Conservation (phyloP, 2,329 filamentous ascomycete genomes). For the Aspergillus spinulosporus region DNA sequence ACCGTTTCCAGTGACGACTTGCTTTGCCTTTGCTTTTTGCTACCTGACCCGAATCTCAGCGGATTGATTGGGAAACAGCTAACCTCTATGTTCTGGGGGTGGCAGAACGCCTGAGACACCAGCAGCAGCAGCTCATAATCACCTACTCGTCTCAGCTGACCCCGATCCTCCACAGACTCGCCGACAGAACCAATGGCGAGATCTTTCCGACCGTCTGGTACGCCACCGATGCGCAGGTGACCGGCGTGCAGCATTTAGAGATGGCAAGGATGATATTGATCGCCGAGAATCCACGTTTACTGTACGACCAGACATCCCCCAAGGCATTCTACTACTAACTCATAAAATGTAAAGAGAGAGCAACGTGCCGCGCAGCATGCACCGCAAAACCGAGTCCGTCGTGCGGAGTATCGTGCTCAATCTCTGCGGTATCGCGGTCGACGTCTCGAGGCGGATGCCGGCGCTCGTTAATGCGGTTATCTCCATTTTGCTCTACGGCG, state of each 20-base stretch:
- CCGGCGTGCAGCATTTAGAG: slow-evolving; percentile 25
- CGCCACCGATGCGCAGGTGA: slow-evolving; percentile 23
- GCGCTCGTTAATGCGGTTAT: slow-evolving; percentile 27
- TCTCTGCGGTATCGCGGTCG: slow-evolving; percentile 24
- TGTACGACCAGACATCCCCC: slow-evolving; percentile 7
- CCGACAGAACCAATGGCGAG: slow-evolving; percentile 22
- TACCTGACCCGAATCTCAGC: too few species aligned
- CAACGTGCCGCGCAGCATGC: slow-evolving; percentile 8
- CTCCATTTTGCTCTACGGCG: slow-evolving; percentile 21
- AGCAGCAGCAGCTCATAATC: background rate
- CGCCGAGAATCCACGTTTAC: slow-evolving; percentile 22
- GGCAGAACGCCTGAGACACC: background rate
- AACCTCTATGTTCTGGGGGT: background rate
- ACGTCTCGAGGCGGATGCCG: slow-evolving; percentile 17
- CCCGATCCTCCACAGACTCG: slow-evolving; percentile 19
- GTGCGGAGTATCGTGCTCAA: slow-evolving; percentile 24
- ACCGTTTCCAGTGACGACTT: background rate
- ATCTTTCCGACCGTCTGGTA: slow-evolving; percentile 28
- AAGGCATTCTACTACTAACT: background rate
- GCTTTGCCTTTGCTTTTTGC: too few species aligned
- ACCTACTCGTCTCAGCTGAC: background rate
- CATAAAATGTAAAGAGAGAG: background rate
- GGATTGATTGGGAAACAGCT: too few species aligned
- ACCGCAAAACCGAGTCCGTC: slow-evolving; percentile 22
- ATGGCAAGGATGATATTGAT: slow-evolving; percentile 25